phyloP scores from a whole-genome alignment of 129 eudicot species.

The Glebionis coronaria region DNA sequence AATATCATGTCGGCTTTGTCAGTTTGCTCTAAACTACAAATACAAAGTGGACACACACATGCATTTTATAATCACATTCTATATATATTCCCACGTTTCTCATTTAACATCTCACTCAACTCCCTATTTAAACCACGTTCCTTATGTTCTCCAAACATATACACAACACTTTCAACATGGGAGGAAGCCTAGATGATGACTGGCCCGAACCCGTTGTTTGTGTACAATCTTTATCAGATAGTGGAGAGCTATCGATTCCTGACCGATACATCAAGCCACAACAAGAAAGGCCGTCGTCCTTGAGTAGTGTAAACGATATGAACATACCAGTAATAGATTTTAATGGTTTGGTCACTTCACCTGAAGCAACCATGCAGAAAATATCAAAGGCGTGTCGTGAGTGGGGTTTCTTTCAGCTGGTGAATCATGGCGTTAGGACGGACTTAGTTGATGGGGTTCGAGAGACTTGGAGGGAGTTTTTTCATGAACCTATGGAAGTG shows the following conservation, averaged over 20 bases:
- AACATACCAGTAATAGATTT: constrained; percentile 71
- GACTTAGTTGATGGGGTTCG: constrained; percentile 58
- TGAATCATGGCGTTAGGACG: constrained; percentile 64
- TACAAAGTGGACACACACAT: not conserved
- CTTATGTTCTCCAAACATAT: not conserved
- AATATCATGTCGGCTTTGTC: constrained; percentile 24
- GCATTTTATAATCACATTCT: not conserved
- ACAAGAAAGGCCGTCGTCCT: constrained; percentile 50
- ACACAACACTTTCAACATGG: constrained; percentile 27
- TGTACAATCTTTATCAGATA: constrained; percentile 67
- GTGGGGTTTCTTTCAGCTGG: constrained; percentile 80
- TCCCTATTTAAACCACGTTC: constrained; percentile 21
- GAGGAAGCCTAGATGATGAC: constrained; percentile 30
- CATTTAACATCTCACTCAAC: constrained; percentile 5
- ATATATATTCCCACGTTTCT: constrained; percentile 18
- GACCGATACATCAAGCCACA: constrained; percentile 58
- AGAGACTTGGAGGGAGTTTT: constrained; percentile 66
- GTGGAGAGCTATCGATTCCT: constrained; percentile 39
- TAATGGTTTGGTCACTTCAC: constrained; percentile 22
- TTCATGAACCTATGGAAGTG: constrained; percentile 72
- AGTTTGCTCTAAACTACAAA: not conserved
- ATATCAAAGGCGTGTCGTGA: constrained; percentile 55
- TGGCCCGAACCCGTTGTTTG: constrained; percentile 90
- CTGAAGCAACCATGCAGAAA: constrained; percentile 18
- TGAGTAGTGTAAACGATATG: not conserved